phyloP scores from a whole-genome alignment of 345 rosid species.

The Microcos paniculata region DNA sequence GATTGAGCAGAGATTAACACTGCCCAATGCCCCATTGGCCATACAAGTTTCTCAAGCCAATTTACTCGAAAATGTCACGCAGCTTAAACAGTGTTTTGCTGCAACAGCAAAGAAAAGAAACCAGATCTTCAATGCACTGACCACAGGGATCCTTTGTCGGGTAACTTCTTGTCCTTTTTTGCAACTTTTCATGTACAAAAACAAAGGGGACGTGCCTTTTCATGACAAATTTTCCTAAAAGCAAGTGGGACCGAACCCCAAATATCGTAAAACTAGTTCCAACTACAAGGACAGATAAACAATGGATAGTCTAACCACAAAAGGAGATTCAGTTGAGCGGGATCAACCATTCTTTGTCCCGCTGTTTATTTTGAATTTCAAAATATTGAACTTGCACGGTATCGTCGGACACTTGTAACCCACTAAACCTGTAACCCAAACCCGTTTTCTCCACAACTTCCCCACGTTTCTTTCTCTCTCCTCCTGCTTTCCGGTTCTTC shows the following conservation, averaged over 20 bases:
- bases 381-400: conserved; percentile 29
- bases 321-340: conserved; percentile 30
- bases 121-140: conserved; percentile 22
- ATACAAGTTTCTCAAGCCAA: too few species aligned
- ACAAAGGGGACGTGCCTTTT: conserved; percentile 30
- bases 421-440: conserved; percentile 10
- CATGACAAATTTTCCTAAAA: conserved; percentile 17
- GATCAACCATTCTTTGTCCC: conserved; percentile 23
- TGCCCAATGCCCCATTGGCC: too few species aligned
- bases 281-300: not conserved
- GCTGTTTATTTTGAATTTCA: conserved; percentile 41
- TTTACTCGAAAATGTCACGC: too few species aligned
- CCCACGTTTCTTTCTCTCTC: conserved; percentile 16
- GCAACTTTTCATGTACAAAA: conserved; percentile 6
- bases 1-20: too few species aligned
- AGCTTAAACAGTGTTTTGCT: too few species aligned
- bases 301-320: too few species aligned
- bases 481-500: conserved; percentile 4
- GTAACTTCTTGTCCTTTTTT: conserved; percentile 12
- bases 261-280: not conserved
- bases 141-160: conserved; percentile 29
- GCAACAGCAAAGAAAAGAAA: not conserved
- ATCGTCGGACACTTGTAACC: conserved; percentile 18
- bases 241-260: conserved; percentile 1
- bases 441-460: not conserved